Percentiles rank a stretch among this genome's conserved stretches.
phyloP scores from a whole-genome alignment of 768 basidiomycete genomes.

The Tylopilus sp. region DNA sequence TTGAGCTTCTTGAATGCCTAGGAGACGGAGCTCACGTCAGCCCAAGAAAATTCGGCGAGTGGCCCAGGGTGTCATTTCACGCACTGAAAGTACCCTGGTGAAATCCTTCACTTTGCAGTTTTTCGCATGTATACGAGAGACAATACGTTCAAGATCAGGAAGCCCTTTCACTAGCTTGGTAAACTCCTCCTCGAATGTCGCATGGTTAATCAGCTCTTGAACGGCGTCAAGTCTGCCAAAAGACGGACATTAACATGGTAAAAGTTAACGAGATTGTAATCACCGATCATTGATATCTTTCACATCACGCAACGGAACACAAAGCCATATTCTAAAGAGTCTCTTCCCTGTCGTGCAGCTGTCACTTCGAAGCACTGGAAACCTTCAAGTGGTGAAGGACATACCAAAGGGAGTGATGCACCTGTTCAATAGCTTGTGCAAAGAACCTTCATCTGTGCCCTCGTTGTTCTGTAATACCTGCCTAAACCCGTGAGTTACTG shows the following conservation, averaged over 20 bases:
- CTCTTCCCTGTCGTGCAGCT: conserved; percentile 69
- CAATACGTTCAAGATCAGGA: conserved; percentile 90
- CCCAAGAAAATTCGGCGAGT: background rate
- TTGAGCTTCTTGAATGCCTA: conserved; percentile 77
- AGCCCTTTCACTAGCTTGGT: conserved; percentile 71
- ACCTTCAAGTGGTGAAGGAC: conserved; percentile 10
- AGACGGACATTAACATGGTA: conserved; percentile 15
- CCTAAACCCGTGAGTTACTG: conserved; percentile 4
- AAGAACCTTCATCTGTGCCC: conserved; percentile 87
- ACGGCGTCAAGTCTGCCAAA: conserved; percentile 83
- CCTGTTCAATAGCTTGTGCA: conserved; percentile 75
- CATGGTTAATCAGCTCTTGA: conserved; percentile 81
- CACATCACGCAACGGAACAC: conserved; percentile 81
- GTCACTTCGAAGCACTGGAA: conserved; percentile 5
- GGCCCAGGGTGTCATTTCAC: conserved; percentile 18
- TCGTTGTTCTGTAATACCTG: conserved; percentile 89
- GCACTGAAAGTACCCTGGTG: conserved; percentile 72
- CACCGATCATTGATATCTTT: conserved; percentile 87
- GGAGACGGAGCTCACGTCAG: conserved; percentile 6
- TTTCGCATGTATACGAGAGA: conserved; percentile 93
- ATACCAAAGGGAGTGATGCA: conserved; percentile 91
- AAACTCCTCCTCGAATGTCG: conserved; percentile 75
- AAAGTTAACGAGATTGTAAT: conserved; percentile 17
- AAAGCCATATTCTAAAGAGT: conserved; percentile 95
- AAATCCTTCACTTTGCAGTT: conserved; percentile 88